A percentile compares a stretch with the other conserved stretches of the same genome.
Evolutionary conservation across 2,329 filamentous ascomycete species (phyloP).

Genomic region (Diaporthe batatas): DNA sequence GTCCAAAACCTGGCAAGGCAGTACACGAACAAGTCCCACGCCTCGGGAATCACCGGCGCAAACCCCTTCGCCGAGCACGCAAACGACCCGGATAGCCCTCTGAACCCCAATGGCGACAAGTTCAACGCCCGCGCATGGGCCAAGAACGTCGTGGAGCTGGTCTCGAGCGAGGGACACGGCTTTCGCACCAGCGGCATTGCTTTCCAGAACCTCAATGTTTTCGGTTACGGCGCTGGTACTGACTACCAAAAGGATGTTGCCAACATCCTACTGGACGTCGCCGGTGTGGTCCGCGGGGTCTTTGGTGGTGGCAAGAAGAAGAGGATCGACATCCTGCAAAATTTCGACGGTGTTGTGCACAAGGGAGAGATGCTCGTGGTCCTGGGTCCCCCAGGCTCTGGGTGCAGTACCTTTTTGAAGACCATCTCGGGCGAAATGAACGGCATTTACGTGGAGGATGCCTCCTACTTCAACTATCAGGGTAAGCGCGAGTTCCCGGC

Average conservation of each 20-base stretch:
- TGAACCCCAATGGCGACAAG: conserved; percentile 63
- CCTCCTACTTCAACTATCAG: conserved; percentile 86
- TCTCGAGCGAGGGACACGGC: conserved; percentile 63
- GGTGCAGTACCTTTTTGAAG: conserved; percentile 88
- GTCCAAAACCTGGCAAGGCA: conserved; percentile 69
- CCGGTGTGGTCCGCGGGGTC: conserved; percentile 60
- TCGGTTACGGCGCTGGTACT: conserved; percentile 75
- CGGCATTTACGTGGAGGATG: conserved; percentile 79
- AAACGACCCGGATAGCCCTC: conserved; percentile 56
- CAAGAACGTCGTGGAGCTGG: conserved; percentile 68
- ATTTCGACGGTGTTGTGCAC: conserved; percentile 77
- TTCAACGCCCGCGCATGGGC: conserved; percentile 71
- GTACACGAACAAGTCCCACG: conserved; percentile 64
- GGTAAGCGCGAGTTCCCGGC: conserved; percentile 56
- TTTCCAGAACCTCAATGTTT: conserved; percentile 77
- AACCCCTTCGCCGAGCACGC: conserved; percentile 63
- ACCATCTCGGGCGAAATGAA: conserved; percentile 86
- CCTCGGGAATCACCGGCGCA: conserved; percentile 48
- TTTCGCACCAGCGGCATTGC: conserved; percentile 74
- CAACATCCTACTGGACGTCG: conserved; percentile 70
- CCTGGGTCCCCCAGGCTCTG: conserved; percentile 78
- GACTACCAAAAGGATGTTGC: conserved; percentile 79
- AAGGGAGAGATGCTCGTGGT: conserved; percentile 83
- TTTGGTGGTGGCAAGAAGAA: conserved; percentile 63
- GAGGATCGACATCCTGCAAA: conserved; percentile 76